These are phyloP conservation scores for Colletotrichum sp. DNA, from an alignment of 2,329 filamentous ascomycete species.

Conservation along the genomic window DNA sequence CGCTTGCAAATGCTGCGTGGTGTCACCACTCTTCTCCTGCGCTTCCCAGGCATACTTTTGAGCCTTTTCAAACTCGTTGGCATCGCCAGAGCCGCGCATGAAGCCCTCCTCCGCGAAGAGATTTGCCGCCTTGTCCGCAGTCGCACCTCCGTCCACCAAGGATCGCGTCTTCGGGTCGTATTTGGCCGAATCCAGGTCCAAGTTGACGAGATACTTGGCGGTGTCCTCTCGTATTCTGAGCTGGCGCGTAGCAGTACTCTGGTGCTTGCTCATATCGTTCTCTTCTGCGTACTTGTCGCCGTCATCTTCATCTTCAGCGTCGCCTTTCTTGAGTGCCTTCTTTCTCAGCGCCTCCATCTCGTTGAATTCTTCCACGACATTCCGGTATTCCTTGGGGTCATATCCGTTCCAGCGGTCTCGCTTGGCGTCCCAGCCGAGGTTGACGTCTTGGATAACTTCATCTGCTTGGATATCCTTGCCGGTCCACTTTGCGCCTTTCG, in stretches of 20 bases:
- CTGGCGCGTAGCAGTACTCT: slow-evolving; percentile 89
- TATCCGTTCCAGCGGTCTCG: slow-evolving; percentile 99
- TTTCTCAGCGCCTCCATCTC: slow-evolving; percentile 79
- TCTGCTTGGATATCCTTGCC: slow-evolving; percentile 94
- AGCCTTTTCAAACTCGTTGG: slow-evolving; percentile 88
- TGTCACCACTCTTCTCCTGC: slow-evolving; percentile 80
- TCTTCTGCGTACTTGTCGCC: slow-evolving; percentile 89
- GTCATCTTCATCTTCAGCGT: slow-evolving; percentile 57
- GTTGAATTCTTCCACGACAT: slow-evolving; percentile 89
- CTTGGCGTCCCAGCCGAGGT: slow-evolving; percentile 95
- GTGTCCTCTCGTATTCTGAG: slow-evolving; percentile 94
- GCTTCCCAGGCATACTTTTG: slow-evolving; percentile 94
- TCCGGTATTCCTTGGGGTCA: slow-evolving; percentile 82
- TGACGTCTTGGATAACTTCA: slow-evolving; percentile 83
- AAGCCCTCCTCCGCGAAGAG: slow-evolving; percentile 94
- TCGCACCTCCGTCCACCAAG: slow-evolving; percentile 85
- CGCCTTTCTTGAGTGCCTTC: slow-evolving; percentile 49
- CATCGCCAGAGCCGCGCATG: slow-evolving; percentile 86
- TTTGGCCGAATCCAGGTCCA: slow-evolving; percentile 94
- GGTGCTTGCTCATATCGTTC: slow-evolving; percentile 93
- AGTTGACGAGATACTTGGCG: slow-evolving; percentile 92
- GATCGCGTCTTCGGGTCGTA: slow-evolving; percentile 96
- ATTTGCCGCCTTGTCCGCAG: slow-evolving; percentile 78
- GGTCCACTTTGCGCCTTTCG: slow-evolving; percentile 89
- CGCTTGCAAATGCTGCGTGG: slow-evolving; percentile 88